A percentile compares a stretch with the other conserved stretches of the same genome.
These are phyloP conservation scores for Elsinoe necatrix DNA, from an alignment of 2,329 filamentous ascomycete species.

Conservation along the genomic window DNA sequence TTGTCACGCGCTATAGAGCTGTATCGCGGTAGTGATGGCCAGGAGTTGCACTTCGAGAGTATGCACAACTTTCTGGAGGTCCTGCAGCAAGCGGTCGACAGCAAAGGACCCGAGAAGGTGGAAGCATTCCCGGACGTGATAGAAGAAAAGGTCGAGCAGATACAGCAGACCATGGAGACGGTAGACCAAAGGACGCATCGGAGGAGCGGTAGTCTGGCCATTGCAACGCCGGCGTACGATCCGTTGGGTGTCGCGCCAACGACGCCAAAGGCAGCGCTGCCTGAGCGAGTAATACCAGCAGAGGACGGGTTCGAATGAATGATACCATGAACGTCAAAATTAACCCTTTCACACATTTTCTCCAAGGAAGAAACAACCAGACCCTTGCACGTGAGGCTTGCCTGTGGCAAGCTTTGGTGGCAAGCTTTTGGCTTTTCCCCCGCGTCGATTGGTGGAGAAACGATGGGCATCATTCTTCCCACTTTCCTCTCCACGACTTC, in stretches of 20 bases:
- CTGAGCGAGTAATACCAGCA: not conserved
- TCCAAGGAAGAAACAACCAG: slow-evolving; percentile 32
- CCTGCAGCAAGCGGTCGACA: slow-evolving; percentile 54
- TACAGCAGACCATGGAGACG: slow-evolving; percentile 31
- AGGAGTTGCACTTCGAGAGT: slow-evolving; percentile 40
- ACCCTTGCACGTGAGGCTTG: not conserved
- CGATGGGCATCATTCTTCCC: not conserved
- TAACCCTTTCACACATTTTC: slow-evolving; percentile 32
- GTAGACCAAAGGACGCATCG: slow-evolving; percentile 30
- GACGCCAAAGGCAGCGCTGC: not conserved
- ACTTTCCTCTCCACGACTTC: slow-evolving; percentile 2
- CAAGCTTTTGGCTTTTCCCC: not conserved
- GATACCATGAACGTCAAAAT: slow-evolving; percentile 30
- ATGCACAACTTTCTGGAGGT: slow-evolving; percentile 58
- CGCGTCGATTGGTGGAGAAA: not conserved
- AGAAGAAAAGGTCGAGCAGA: slow-evolving; percentile 24
- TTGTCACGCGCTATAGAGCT: slow-evolving; percentile 58
- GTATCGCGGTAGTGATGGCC: slow-evolving; percentile 39
- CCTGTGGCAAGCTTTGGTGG: not conserved
- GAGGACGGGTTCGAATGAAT: slow-evolving; percentile 22
- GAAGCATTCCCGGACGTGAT: slow-evolving; percentile 22
- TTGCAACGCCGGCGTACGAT: slow-evolving; percentile 23
- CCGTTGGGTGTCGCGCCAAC: slow-evolving; percentile 26
- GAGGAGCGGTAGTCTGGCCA: slow-evolving; percentile 35
- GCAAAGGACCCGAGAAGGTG: slow-evolving; percentile 34